Evolutionary conservation across 2,329 filamentous ascomycete species (phyloP), one percentile per base, ranked within the genome.

Genomic region (Lachnellula hyalina): DNA sequence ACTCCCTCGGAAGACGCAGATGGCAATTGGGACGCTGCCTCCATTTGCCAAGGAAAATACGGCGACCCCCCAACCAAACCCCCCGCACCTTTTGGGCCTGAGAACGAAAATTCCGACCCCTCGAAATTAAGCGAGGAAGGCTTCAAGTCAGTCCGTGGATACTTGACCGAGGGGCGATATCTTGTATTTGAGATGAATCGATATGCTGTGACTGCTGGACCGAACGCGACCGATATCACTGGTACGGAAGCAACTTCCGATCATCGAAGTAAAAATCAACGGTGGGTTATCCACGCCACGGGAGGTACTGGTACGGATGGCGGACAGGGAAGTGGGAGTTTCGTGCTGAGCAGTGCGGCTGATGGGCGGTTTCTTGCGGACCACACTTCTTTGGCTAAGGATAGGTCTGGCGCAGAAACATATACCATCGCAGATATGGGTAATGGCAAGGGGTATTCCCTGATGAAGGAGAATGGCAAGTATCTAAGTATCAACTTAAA

Each of bases 111-210:
- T 5, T 40, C 36, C 15, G 15, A 74, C 54, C 65, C 67, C 8
- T 68, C 72, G 12, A 68, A 67, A 1, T 67, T 71, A 47, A 75
- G 74, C 32, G 78, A 81, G 60, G 68, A 76, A 32, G 79, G 79
- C 1, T 81, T 74, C 72, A 82, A 82, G 65, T 63, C 72, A 42
- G 71, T 77, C 15, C 70, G 78, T 3, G 79, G 79, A 1, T 70
- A 73, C 42, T 67, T 81, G 25, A 80, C 77, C 4, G 79, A 81
- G 61, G 79, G 78, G 12, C 76, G 77, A 15, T 80, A 75, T 59
- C 70, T 82, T 14, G 74, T 75, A 4, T 75, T 81, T 52, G 77
- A 79, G 62, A 67, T 68, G 54, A 66, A 70, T 41, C 73, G 73
- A n/a, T 66, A 62, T n/a, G 76, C 76, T 0, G 67, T 80, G 14